A percentile compares a stretch with the other conserved stretches of the same genome.
Evolutionary conservation across 257 asterid genomes (phyloP).

Genomic region (Cruciata laevipes): DNA sequence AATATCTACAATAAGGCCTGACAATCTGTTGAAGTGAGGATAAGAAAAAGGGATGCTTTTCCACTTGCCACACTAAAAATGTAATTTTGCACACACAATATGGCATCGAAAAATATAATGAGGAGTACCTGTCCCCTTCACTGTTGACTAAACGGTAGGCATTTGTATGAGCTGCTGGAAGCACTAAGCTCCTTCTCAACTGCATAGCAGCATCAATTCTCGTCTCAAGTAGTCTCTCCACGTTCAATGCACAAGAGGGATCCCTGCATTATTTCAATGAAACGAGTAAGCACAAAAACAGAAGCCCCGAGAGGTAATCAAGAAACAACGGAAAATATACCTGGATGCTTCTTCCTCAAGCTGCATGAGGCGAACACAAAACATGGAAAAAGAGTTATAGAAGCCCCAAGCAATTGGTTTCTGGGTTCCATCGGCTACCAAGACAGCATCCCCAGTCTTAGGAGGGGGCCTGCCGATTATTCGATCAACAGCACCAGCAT

Average conservation of each 20-base stretch:
- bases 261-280: constrained; percentile 40
- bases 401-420: constrained; percentile 97
- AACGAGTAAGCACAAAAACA: constrained; percentile 8
- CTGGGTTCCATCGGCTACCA: constrained; percentile 80
- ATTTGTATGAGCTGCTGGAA: constrained; percentile 68
- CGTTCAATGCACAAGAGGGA: constrained; percentile 57
- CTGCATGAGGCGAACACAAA: constrained; percentile 93
- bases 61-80: neutral
- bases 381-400: constrained; percentile 89
- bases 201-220: constrained; percentile 65
- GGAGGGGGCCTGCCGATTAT: constrained; percentile 93
- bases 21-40: constrained; percentile 49
- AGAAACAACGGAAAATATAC: constrained; percentile 23
- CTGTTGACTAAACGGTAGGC: constrained; percentile 93
- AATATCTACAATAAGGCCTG: constrained; percentile 83
- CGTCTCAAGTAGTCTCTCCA: constrained; percentile 56
- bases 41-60: neutral
- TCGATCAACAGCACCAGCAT: constrained; percentile 90
- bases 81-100: neutral
- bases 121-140: constrained; percentile 82
- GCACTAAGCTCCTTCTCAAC: constrained; percentile 58
- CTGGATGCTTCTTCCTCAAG: constrained; percentile 73
- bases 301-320: neutral
- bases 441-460: constrained; percentile 73
- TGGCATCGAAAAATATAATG: neutral